Conservation (phyloP, 768 basidiomycete species). For the Gyrodon lividus region DNA sequence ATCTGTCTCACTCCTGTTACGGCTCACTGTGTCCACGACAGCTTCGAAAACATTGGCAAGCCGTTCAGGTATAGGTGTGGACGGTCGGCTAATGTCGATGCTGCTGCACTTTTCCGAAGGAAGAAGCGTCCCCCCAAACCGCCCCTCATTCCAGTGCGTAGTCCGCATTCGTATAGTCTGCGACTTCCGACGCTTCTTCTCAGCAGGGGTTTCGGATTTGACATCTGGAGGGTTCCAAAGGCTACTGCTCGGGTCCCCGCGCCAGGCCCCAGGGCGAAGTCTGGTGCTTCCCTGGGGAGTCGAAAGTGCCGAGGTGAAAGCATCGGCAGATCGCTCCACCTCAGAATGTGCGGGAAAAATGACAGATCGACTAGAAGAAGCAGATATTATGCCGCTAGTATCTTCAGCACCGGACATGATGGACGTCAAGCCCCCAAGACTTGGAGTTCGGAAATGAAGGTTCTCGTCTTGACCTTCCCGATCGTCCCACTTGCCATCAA, state of each 20-base stretch:
- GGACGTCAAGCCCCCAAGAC: constrained; percentile 53
- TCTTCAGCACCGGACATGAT: constrained; percentile 27
- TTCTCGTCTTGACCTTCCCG: constrained; percentile 20
- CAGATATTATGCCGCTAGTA: not conserved
- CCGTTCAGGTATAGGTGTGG: constrained; percentile 39
- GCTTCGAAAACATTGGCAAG: constrained; percentile 44
- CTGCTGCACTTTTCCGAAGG: constrained; percentile 13
- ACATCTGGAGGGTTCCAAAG: constrained; percentile 28
- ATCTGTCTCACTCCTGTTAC: constrained; percentile 14
- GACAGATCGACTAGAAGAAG: not conserved
- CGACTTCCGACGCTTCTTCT: constrained; percentile 38
- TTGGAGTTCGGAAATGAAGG: constrained; percentile 51
- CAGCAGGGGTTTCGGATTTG: constrained; percentile 17
- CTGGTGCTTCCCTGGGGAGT: constrained; percentile 8
- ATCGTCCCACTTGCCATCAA: constrained; percentile 28
- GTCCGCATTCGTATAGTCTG: constrained; percentile 59
- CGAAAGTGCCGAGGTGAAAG: constrained; percentile 1
- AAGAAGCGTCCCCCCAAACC: constrained; percentile 42
- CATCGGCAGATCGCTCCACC: not conserved
- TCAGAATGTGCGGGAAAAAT: not conserved
- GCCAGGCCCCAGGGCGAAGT: constrained; percentile 13
- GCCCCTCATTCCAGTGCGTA: constrained; percentile 55
- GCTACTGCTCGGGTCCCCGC: constrained; percentile 1
- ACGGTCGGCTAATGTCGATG: constrained; percentile 22
- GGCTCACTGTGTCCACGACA: constrained; percentile 43